These are phyloP conservation scores for Tuber calosporum DNA, from an alignment of 495 filamentous ascomycete genomes.

Conservation along the genomic window DNA sequence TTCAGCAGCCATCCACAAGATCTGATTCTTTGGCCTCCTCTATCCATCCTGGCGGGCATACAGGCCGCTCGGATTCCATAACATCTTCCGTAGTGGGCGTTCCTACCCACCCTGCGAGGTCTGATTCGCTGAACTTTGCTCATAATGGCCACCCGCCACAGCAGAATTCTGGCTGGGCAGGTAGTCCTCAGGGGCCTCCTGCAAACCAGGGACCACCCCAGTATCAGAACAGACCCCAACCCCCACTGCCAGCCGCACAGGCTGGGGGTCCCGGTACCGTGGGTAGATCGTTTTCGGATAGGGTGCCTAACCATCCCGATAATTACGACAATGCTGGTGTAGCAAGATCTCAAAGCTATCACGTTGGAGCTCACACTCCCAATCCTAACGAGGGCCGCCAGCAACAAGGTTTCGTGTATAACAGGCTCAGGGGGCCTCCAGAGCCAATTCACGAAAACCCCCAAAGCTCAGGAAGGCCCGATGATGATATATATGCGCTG, in stretches of 20 bases:
- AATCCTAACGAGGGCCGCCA: constrained; percentile 16
- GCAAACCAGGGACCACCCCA: not conserved
- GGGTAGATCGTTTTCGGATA: constrained; percentile 5
- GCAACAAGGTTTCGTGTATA: constrained; percentile 11
- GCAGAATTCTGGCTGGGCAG: not conserved
- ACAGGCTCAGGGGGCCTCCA: constrained; percentile 6
- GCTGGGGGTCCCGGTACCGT: not conserved
- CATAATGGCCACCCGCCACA: not conserved
- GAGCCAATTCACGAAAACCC: constrained; percentile 15
- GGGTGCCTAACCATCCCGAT: constrained; percentile 4
- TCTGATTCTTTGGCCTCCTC: constrained; percentile 22
- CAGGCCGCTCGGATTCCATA: not conserved
- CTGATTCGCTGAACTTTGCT: not conserved
- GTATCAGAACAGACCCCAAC: not conserved
- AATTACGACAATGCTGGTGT: not conserved
- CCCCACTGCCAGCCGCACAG: not conserved
- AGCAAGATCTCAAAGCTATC: constrained; percentile 17
- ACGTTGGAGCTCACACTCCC: constrained; percentile 11
- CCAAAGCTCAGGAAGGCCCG: constrained; percentile 10
- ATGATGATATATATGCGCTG: constrained; percentile 30
- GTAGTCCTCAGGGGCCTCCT: not conserved
- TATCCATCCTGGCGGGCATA: not conserved
- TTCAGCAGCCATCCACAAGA: constrained; percentile 11
- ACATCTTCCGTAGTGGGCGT: not conserved
- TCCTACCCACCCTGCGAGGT: not conserved